Evolutionary conservation across 1,284 basidiomycete species (phyloP), one percentile per base, ranked within the genome.

Genomic region (Cryptococcus sp.): DNA sequence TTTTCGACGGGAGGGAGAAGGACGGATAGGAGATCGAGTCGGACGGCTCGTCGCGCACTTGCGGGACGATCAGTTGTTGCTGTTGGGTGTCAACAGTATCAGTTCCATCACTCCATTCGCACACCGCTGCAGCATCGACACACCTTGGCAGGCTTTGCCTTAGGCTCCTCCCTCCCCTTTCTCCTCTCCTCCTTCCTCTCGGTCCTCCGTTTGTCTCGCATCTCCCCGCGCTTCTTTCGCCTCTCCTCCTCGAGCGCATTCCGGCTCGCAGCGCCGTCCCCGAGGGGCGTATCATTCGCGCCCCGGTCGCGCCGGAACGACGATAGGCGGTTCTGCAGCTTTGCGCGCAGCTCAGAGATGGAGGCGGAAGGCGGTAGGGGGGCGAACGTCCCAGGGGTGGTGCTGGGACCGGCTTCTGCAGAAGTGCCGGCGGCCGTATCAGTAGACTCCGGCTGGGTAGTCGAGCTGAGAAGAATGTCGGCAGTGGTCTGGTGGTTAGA

Each of bases 231-330:
- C 66, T 88, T 85, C 66, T 77, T 77, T 64, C 91, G 79, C 53
- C 88, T 81, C 73, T 91, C 88, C 67, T 91, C 88, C 55, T 94
- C 75, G 51, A 96, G 73, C 62, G 86, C 89, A 66, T 94, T 91
- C 68, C 83, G 84, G 63, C 84, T 70, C 42, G 67, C 66, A 15
- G 38, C 55, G 9, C 53, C 65, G 49, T 58, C 57, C 24, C 28
- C 60, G 52, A 67, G 59, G 6, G 60, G 57, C 47, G 61, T 51
- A 11, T 69, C 60, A 52, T 49, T 78, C 77, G 48, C 82, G 2
- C 67, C 80, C 36, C 82, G 80, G 60, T 85, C 83, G 37, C 67
- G 63, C 50, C 76, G 68, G 61, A 93, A 81, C n/a, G 81, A 70
- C 9, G 85, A 84, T 73, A 95, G 89, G 55, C 86, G 85, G 4